Evolutionary conservation across 805 yeast genomes (phyloP).

Genomic region (Candida arabinofermentans): DNA sequence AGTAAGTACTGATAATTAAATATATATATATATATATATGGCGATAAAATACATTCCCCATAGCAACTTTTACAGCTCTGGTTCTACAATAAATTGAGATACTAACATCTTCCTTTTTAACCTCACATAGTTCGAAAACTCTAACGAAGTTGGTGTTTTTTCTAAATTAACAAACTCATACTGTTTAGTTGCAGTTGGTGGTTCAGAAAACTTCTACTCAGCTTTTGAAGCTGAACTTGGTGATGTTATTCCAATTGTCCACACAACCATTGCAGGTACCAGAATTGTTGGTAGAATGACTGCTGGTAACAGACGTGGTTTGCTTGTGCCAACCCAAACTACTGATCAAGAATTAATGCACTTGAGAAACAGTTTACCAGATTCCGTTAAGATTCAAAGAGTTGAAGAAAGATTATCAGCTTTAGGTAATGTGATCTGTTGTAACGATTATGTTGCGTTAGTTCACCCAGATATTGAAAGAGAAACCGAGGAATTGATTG

Average conservation of each 20-base stretch:
- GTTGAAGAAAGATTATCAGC: constrained; percentile 98
- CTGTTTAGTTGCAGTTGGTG: constrained; percentile 95
- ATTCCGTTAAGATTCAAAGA: constrained; percentile 90
- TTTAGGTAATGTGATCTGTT: constrained; percentile 94
- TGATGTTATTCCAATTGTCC: constrained; percentile 93
- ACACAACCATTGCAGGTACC: constrained; percentile 97
- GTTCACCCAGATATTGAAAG: constrained; percentile 99
- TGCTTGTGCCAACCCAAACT: constrained; percentile 95
- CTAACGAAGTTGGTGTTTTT: constrained; percentile 91
- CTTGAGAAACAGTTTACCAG: constrained; percentile 93
- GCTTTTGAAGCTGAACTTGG: constrained; percentile 98
- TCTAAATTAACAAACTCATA: constrained; percentile 94
- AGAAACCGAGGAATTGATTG: constrained; percentile 97
- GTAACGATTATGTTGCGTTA: constrained; percentile 97
- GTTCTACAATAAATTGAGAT: neutral
- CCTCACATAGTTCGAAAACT: constrained; percentile 58
- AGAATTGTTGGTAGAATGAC: constrained; percentile 98
- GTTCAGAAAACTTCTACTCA: constrained; percentile 78
- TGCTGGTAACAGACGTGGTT: constrained; percentile 97
- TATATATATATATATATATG: neutral
- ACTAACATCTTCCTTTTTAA: constrained; percentile 5
- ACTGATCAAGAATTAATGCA: constrained; percentile 98
- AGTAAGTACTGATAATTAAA: constrained; percentile 18
- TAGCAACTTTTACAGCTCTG: too few species aligned
- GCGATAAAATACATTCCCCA: neutral